These are phyloP conservation scores for Postia placenta DNA, from an alignment of 768 basidiomycete genomes.

Conservation along the genomic window DNA sequence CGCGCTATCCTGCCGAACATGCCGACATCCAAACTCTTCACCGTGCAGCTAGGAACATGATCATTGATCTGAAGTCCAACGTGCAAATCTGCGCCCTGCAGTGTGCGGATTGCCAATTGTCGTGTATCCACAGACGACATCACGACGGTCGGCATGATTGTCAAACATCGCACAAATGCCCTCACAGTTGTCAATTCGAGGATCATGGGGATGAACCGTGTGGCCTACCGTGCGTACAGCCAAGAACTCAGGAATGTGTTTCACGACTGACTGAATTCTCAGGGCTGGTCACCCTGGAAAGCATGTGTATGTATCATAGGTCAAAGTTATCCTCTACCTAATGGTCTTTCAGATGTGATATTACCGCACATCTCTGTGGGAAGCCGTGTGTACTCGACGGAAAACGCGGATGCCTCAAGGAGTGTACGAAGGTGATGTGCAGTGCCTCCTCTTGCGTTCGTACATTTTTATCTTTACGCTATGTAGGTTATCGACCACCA, in stretches of 20 bases:
- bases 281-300: constrained; percentile 56
- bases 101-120: constrained; percentile 43
- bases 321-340: background rate
- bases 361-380: constrained; percentile 49
- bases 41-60: constrained; percentile 34
- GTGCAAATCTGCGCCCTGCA: constrained; percentile 44
- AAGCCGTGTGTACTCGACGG: constrained; percentile 39
- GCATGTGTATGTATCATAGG: constrained; percentile 39
- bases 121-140: constrained; percentile 38
- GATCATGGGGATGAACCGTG: constrained; percentile 32
- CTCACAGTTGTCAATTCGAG: constrained; percentile 37
- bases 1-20: constrained; percentile 38
- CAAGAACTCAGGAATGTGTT: background rate
- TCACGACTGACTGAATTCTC: background rate
- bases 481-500: constrained; percentile 40
- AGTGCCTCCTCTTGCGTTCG: too few species aligned
- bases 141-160: constrained; percentile 48
- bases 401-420: constrained; percentile 43
- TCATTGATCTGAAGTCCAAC: constrained; percentile 39
- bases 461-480: background rate
- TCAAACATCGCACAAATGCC: constrained; percentile 42
- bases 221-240: constrained; percentile 37
- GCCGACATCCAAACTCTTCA: constrained; percentile 40
- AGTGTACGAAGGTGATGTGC: constrained; percentile 43
- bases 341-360: constrained; percentile 38